Base-by-base conservation (phyloP, 2,329 filamentous ascomycete genomes). In the Chaetomium olivaceum region DNA sequence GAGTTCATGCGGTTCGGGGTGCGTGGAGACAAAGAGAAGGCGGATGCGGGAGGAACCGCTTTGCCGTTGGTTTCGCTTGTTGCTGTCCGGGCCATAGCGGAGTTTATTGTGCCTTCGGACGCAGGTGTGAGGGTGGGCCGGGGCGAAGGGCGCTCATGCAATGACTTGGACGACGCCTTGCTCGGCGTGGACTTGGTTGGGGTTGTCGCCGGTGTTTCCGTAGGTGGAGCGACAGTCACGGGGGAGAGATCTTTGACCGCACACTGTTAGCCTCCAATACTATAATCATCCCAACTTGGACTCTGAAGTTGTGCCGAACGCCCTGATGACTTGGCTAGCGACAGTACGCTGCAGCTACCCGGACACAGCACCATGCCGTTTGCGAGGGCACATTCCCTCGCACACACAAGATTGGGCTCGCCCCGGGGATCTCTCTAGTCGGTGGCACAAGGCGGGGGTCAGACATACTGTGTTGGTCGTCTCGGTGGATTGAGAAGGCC, bases 31-130 rank as follows among this genome's bases (percentile, higher is more conserved):
- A 67, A 64, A 43, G 63, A 67, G 16, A 67, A 60, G 50, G 63
- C 51, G 31, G 63, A 21, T 12, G 63, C 61, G 31, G 70, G 62
- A 21, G 71, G 66, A 1, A 66, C 64, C 14, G 70, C 60, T 67
- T 76, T 77, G 56, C 71, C 67, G 66, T 74, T 73, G 65, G 67
- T 61, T 66, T 66, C 70, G 67, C 69, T 72, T 73, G 76, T 78
- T 76, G 68, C 79, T 78, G 75, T 79, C 48, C 66, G 68, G 19
- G 73, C 65, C 70, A 72, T 72, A 39, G 64, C 63, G 23, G 68
- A 62, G 74, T 79, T 80, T 71, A 78, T 72, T 58, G 75, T 71
- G 74, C 77, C 77, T 64, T 75, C 73, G 33, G 79, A 78, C 71
- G 77, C 78, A 62, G 76, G 75, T 52, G 76, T 72, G 69, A 81